Conservation (phyloP, 352 stramenopile species). For the Globisporangium barbulae region DNA sequence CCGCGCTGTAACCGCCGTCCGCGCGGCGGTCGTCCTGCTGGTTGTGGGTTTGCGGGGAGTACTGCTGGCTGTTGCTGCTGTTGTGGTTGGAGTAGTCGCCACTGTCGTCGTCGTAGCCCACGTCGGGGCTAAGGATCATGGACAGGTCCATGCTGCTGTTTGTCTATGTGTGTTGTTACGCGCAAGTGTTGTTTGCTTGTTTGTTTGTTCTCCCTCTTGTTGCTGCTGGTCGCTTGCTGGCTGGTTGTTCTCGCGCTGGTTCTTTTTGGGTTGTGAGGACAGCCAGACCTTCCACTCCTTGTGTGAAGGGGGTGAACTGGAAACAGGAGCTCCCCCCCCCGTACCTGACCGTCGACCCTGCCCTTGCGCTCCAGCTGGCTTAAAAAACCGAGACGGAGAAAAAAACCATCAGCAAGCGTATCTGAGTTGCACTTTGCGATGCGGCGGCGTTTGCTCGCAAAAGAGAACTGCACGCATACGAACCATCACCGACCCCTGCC, state of each 20-base stretch:
- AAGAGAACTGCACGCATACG: neutral
- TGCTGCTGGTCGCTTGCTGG: conserved; percentile 4
- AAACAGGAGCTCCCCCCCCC: conserved; percentile 18
- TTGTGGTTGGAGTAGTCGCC: neutral
- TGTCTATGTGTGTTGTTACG: conserved; percentile 2
- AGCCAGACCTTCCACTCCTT: conserved; percentile 2
- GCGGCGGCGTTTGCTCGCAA: conserved; percentile 19
- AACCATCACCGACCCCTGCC: conserved; percentile 3
- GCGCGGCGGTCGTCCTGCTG: conserved; percentile 3
- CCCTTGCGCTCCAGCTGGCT: conserved; percentile 11
- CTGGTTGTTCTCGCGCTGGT: conserved; percentile 10
- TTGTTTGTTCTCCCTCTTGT: conserved; percentile 3
- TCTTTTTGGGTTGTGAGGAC: conserved; percentile 18
- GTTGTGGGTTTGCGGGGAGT: neutral
- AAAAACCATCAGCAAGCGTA: conserved; percentile 31
- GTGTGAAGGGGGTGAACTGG: conserved; percentile 23
- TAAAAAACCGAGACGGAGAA: conserved; percentile 35
- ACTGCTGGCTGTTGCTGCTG: conserved; percentile 6
- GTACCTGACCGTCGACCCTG: conserved; percentile 6
- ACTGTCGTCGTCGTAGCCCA: conserved; percentile 27
- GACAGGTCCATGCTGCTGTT: conserved; percentile 43
- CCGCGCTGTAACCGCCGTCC: conserved; percentile 30
- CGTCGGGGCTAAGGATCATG: conserved; percentile 43
- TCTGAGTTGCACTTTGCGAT: conserved; percentile 35
- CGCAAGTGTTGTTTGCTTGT: conserved; percentile 10